Conservation (phyloP, 768 basidiomycete species). For the Psilocybe cyanescens region DNA sequence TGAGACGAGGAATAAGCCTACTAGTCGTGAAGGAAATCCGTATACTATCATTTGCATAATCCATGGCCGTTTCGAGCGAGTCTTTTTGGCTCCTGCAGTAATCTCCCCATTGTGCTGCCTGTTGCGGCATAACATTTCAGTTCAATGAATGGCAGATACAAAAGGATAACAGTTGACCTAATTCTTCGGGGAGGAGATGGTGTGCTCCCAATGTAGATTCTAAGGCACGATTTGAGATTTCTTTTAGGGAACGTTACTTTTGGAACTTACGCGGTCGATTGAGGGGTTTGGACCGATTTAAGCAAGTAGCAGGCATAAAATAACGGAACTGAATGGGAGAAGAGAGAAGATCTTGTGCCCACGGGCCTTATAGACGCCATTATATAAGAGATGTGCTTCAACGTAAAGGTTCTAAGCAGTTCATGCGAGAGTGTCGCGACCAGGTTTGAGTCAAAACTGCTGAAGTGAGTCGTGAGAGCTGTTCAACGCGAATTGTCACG, state of each 20-base stretch:
- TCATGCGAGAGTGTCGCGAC: not conserved
- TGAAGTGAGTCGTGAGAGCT: not conserved
- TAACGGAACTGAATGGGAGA: slow-evolving; percentile 45
- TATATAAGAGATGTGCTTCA: not conserved
- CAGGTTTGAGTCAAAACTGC: not conserved
- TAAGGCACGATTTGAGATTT: slow-evolving; percentile 25
- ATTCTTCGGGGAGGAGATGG: slow-evolving; percentile 69
- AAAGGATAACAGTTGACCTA: slow-evolving; percentile 37
- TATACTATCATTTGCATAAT: slow-evolving; percentile 86
- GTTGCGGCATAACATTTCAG: not conserved
- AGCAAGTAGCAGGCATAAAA: slow-evolving; percentile 89
- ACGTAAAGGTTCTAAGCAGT: not conserved
- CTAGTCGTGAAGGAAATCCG: slow-evolving; percentile 77
- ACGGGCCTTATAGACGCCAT: slow-evolving; percentile 13
- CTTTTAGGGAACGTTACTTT: slow-evolving; percentile 1
- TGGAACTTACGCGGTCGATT: slow-evolving; percentile 43
- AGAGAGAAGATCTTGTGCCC: slow-evolving; percentile 20
- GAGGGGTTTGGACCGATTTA: slow-evolving; percentile 61
- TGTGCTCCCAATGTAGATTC: slow-evolving; percentile 80
- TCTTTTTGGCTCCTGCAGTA: slow-evolving; percentile 71
- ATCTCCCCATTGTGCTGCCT: slow-evolving; percentile 87
- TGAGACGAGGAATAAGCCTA: slow-evolving; percentile 19
- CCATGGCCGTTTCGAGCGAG: slow-evolving; percentile 67
- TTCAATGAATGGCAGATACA: not conserved
- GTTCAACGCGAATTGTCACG: slow-evolving; percentile 25